These are phyloP conservation scores for Taiwanofungus camphoratus DNA, from an alignment of 1,284 basidiomycete genomes.

Conservation along the genomic window DNA sequence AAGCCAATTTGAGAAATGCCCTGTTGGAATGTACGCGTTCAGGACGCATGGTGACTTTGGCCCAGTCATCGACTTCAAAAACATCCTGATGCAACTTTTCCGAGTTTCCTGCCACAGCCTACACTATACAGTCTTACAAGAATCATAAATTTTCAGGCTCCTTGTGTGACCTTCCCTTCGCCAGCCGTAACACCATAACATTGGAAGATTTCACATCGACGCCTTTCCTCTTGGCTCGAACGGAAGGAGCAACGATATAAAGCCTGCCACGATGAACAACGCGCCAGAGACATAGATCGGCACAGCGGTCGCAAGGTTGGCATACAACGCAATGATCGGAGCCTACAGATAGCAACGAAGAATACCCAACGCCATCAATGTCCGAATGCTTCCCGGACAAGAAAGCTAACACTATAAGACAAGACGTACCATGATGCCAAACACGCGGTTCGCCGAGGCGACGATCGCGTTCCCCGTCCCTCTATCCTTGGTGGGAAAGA, in stretches of 20 bases:
- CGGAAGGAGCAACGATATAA: conserved; percentile 63
- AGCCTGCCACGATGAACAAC: conserved; percentile 55
- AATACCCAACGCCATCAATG: background rate
- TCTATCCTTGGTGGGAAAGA: conserved; percentile 66
- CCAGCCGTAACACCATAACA: no score
- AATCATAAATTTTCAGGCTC: no score
- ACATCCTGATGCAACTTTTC: no score
- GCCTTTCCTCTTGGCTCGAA: conserved; percentile 67
- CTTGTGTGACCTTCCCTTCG: no score
- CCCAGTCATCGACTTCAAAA: no score
- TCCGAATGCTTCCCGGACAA: background rate
- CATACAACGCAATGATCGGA: conserved; percentile 61
- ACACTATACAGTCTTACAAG: no score
- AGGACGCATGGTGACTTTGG: no score
- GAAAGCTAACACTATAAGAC: background rate
- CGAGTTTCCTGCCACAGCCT: no score
- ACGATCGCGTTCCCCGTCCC: conserved; percentile 70
- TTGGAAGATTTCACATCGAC: no score
- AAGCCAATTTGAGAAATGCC: no score
- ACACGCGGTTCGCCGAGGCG: conserved; percentile 54
- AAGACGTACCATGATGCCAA: conserved; percentile 51
- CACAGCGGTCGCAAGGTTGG: conserved; percentile 51
- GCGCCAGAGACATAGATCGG: conserved; percentile 71
- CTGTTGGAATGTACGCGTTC: no score
- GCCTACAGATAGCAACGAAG: conserved; percentile 33